Conservation (phyloP, 2,329 filamentous ascomycete species). For the Septoria linicola region DNA sequence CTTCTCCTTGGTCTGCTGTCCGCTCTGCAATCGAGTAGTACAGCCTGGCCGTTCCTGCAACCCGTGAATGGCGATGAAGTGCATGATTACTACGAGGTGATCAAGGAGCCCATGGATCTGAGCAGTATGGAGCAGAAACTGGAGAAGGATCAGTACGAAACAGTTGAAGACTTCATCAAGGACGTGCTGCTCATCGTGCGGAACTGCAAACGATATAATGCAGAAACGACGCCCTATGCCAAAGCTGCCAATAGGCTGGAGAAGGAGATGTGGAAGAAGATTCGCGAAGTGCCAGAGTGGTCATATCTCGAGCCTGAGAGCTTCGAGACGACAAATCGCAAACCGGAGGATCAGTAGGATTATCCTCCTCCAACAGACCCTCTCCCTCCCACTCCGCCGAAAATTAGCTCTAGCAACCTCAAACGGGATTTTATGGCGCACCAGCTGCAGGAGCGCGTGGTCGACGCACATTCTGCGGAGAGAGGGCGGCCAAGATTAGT, state of each 20-base stretch:
- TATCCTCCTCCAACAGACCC: background rate
- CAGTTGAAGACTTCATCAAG: constrained; percentile 84
- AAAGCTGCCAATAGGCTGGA: constrained; percentile 92
- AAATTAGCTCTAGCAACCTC: too few relatives aligned
- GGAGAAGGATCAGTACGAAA: constrained; percentile 87
- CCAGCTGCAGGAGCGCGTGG: too few relatives aligned
- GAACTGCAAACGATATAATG: constrained; percentile 96
- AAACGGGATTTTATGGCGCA: too few relatives aligned
- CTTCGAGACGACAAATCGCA: constrained; percentile 37
- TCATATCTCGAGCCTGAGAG: constrained; percentile 41
- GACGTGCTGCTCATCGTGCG: constrained; percentile 88
- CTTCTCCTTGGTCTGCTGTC: constrained; percentile 89
- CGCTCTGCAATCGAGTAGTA: constrained; percentile 89
- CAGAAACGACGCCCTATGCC: constrained; percentile 89
- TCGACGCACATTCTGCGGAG: too few relatives aligned
- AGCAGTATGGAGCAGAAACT: constrained; percentile 94
- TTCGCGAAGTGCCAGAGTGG: constrained; percentile 92
- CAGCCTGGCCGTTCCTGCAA: constrained; percentile 90
- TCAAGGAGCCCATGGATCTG: constrained; percentile 96
- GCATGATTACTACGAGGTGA: constrained; percentile 97
- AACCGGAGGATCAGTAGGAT: constrained; percentile 24
- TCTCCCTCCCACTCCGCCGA: too few relatives aligned
- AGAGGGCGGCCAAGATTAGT: too few relatives aligned
- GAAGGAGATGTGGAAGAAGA: constrained; percentile 93
- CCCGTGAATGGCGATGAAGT: constrained; percentile 96